A percentile compares a stretch with the other conserved stretches of the same genome.
These are phyloP conservation scores for Willaertia magna DNA, from an alignment of 208 protist species.

Conservation along the genomic window DNA sequence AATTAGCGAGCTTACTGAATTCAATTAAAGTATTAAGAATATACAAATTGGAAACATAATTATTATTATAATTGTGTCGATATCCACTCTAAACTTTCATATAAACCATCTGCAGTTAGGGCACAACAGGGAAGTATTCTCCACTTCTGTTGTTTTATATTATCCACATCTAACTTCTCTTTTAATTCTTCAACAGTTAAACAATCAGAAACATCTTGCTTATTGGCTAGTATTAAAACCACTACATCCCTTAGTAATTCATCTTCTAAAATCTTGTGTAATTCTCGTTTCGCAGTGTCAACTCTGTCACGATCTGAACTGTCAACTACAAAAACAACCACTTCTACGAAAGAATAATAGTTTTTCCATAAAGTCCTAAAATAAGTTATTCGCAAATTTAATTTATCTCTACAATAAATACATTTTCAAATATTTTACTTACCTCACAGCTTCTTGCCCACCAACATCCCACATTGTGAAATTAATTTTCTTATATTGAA, in stretches of 20 bases:
- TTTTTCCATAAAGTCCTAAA: slow-evolving; percentile 77
- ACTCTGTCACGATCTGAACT: slow-evolving; percentile 57
- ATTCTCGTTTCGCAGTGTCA: slow-evolving; percentile 51
- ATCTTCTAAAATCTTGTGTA: slow-evolving; percentile 59
- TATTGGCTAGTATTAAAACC: slow-evolving; percentile 86
- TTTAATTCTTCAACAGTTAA: slow-evolving; percentile 59
- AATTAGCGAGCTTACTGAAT: too few relatives aligned
- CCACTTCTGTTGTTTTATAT: slow-evolving; percentile 71
- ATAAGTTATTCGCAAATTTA: too few relatives aligned
- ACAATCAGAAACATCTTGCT: slow-evolving; percentile 77
- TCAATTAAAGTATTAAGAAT: too few relatives aligned
- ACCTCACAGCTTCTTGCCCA: slow-evolving; percentile 74
- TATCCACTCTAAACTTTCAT: slow-evolving; percentile 77
- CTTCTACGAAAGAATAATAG: slow-evolving; percentile 89
- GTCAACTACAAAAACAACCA: slow-evolving; percentile 80
- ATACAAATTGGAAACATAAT: too few relatives aligned
- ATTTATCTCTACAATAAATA: slow-evolving; percentile 33
- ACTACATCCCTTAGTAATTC: slow-evolving; percentile 56
- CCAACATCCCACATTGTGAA: slow-evolving; percentile 95
- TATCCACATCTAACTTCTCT: slow-evolving; percentile 59
- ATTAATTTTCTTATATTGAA: slow-evolving; percentile 88
- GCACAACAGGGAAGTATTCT: slow-evolving; percentile 82
- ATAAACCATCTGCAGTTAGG: slow-evolving; percentile 65
- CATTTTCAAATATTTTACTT: slow-evolving; percentile 35
- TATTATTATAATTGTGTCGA: too few relatives aligned